phyloP scores from a whole-genome alignment of 2,329 filamentous ascomycete genomes.

The Alternaria consortialis region DNA sequence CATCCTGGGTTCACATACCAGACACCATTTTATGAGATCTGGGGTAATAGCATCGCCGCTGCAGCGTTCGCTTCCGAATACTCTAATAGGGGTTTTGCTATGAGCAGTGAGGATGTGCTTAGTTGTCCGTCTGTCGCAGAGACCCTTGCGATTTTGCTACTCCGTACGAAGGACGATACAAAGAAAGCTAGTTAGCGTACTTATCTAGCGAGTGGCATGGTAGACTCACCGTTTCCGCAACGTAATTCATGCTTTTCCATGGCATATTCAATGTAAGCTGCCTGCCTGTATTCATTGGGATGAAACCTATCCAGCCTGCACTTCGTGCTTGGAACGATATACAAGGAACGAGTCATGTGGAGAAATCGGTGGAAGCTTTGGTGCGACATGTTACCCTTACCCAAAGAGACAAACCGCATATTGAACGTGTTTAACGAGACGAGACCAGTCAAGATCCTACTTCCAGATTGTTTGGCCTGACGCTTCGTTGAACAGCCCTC shows the following conservation, averaged over 20 bases:
- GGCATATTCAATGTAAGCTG: too few relatives aligned
- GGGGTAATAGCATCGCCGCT: conserved; percentile 1
- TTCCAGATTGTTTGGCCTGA: neutral
- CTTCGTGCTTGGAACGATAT: too few relatives aligned
- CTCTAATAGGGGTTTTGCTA: neutral
- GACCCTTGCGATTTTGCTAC: neutral
- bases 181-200: neutral
- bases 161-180: neutral
- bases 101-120: conserved; percentile 3
- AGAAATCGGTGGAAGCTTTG: too few relatives aligned
- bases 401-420: neutral
- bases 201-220: neutral
- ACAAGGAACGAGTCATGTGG: too few relatives aligned
- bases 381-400: too few relatives aligned
- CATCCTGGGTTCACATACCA: conserved; percentile 3
- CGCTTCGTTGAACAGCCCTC: neutral
- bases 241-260: neutral
- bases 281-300: too few relatives aligned
- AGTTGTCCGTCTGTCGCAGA: neutral
- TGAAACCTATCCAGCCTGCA: too few relatives aligned
- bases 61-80: conserved; percentile 6
- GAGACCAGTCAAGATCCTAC: neutral
- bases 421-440: neutral
- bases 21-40: conserved; percentile 9
- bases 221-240: neutral